These are phyloP conservation scores for Zygoascus flipseniorum DNA, from an alignment of 805 yeast species.

Conservation along the genomic window DNA sequence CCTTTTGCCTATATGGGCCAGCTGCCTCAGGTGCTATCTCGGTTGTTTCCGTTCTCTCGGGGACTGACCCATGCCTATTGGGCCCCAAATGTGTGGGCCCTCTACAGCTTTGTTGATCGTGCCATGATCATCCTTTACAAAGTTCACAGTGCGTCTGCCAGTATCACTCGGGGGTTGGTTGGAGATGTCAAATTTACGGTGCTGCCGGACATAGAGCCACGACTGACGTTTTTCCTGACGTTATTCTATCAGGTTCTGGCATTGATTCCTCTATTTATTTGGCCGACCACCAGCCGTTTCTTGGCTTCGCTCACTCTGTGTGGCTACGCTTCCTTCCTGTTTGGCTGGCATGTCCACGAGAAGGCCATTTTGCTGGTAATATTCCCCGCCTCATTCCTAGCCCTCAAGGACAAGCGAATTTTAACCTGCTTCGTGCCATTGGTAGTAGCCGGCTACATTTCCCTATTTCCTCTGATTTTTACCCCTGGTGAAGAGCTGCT, in stretches of 20 bases:
- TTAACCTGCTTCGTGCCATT: slow-evolving; percentile 63
- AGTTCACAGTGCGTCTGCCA: slow-evolving; percentile 23
- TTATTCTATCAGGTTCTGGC: slow-evolving; percentile 79
- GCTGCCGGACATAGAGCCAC: slow-evolving; percentile 74
- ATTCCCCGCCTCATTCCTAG: slow-evolving; percentile 77
- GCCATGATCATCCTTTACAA: slow-evolving; percentile 32
- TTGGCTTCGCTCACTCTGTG: slow-evolving; percentile 80
- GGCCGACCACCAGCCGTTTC: slow-evolving; percentile 69
- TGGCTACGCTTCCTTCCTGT: slow-evolving; percentile 82
- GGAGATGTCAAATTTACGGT: slow-evolving; percentile 81
- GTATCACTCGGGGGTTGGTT: slow-evolving; percentile 77
- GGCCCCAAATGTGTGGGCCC: slow-evolving; percentile 98
- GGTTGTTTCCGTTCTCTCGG: slow-evolving; percentile 88
- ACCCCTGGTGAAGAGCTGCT: slow-evolving; percentile 74
- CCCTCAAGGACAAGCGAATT: slow-evolving; percentile 60
- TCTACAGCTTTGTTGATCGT: slow-evolving; percentile 78
- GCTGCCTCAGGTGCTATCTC: slow-evolving; percentile 50
- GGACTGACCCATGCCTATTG: slow-evolving; percentile 97
- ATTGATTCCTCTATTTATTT: slow-evolving; percentile 50
- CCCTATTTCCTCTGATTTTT: slow-evolving; percentile 78
- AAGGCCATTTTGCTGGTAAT: slow-evolving; percentile 88
- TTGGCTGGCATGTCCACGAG: slow-evolving; percentile 99
- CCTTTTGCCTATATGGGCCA: slow-evolving; percentile 64
- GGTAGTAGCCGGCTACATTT: slow-evolving; percentile 73
- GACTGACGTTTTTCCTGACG: slow-evolving; percentile 67